Evolutionary conservation across 306 rosid species (phyloP).

Genomic region (Trifolium fragiferum): DNA sequence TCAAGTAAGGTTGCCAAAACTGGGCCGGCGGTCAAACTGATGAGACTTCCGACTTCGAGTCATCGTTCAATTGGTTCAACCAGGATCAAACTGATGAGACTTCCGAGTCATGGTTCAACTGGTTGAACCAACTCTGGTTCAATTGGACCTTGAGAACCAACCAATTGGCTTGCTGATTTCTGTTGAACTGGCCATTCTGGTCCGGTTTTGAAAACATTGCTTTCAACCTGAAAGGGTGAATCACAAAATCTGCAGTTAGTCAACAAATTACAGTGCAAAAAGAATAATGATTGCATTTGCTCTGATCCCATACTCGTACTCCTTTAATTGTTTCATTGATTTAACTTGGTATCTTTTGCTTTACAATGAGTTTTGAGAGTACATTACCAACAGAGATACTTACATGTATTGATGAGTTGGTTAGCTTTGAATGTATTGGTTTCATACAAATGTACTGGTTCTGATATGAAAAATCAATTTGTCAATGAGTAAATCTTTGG

Average conservation of each 20-base stretch:
- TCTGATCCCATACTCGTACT: no score
- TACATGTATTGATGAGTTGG: slow-evolving; percentile 5
- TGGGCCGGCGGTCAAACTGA: no score
- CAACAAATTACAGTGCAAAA: not conserved
- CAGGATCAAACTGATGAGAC: no score
- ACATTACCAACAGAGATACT: not conserved
- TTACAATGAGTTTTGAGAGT: slow-evolving; percentile 18
- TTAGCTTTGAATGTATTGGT: not conserved
- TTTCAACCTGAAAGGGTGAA: not conserved
- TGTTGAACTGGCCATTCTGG: no score
- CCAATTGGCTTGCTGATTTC: no score
- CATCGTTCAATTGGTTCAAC: no score
- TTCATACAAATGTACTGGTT: slow-evolving; percentile 24
- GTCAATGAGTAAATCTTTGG: slow-evolving; percentile 7
- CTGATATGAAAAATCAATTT: slow-evolving; percentile 7
- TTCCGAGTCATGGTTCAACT: no score
- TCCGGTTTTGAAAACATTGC: no score
- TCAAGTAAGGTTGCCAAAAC: no score
- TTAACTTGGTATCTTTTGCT: slow-evolving; percentile 12
- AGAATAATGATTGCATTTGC: not conserved
- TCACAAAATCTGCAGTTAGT: not conserved
- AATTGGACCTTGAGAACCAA: no score
- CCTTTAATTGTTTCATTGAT: not conserved
- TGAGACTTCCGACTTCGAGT: no score
- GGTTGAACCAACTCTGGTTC: no score